A percentile compares a stretch with the other conserved stretches of the same genome.
These are phyloP conservation scores for Citrus maxima DNA, from an alignment of 345 rosid species.

Conservation along the genomic window DNA sequence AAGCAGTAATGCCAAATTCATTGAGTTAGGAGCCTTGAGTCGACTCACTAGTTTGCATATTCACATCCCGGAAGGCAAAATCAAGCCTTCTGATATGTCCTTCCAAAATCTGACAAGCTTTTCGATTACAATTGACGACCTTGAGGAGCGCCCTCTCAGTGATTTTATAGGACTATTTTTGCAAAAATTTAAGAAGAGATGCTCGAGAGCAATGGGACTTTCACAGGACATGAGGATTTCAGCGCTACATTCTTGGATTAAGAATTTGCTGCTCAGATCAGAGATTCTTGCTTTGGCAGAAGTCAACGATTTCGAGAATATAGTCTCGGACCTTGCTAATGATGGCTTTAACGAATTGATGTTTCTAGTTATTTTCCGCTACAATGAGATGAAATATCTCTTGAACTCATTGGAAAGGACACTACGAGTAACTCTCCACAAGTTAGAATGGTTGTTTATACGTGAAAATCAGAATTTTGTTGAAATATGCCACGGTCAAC, in stretches of 20 bases:
- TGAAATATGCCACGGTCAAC: conserved; percentile 3
- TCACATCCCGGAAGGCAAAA: fast-evolving
- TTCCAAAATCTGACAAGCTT: neutral
- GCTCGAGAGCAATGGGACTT: neutral
- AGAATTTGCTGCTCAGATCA: neutral
- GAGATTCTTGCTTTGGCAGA: neutral
- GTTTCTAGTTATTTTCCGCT: fast-evolving
- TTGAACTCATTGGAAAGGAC: neutral
- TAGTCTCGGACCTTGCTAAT: neutral
- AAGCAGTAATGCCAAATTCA: neutral
- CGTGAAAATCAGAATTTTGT: fast-evolving
- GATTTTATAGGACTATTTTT: fast-evolving
- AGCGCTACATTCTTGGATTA: neutral
- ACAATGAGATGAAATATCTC: neutral
- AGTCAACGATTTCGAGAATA: neutral
- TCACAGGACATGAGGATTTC: neutral
- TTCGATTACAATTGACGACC: neutral
- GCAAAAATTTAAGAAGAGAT: neutral
- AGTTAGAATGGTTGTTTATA: neutral
- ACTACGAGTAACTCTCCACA: neutral
- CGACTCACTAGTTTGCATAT: neutral
- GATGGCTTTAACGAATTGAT: neutral
- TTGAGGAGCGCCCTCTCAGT: fast-evolving
- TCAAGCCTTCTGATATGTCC: neutral
- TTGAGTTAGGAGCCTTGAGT: neutral